phyloP scores from a whole-genome alignment of 2,329 filamentous ascomycete species.

The Sporothrix sp. region DNA sequence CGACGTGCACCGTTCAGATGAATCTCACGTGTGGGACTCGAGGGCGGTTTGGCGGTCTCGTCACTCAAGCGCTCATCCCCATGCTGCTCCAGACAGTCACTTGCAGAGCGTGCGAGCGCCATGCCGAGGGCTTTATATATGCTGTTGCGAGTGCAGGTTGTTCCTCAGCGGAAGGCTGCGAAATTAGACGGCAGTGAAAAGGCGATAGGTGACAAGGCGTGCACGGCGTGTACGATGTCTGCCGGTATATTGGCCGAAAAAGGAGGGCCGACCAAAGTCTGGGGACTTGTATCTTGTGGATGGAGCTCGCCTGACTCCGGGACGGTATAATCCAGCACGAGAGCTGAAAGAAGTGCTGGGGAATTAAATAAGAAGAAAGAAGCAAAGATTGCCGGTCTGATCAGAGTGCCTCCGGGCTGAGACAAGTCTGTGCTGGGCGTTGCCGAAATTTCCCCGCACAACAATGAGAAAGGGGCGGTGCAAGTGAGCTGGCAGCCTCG shows the following conservation, averaged over 20 bases:
- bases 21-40: not conserved
- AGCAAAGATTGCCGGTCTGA: not conserved
- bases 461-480: not conserved
- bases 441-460: not conserved
- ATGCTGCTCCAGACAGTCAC: not conserved
- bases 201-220: too few species aligned
- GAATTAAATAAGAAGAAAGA: not conserved
- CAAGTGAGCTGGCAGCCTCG: not conserved
- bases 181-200: too few species aligned
- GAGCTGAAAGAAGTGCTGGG: not conserved
- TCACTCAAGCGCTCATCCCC: not conserved
- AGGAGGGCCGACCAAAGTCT: too few species aligned
- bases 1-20: not conserved
- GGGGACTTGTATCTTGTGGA: too few species aligned
- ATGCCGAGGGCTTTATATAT: not conserved
- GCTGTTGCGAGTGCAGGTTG: not conserved
- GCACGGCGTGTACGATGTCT: too few species aligned
- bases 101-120: not conserved
- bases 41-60: not conserved
- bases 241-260: too few species aligned
- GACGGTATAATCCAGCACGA: not conserved
- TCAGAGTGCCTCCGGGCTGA: not conserved
- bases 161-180: too few species aligned
- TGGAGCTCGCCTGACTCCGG: too few species aligned
- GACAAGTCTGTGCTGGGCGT: not conserved